phyloP scores from a whole-genome alignment of 163 green algal genomes.

The Prototheca wickerhamii region DNA sequence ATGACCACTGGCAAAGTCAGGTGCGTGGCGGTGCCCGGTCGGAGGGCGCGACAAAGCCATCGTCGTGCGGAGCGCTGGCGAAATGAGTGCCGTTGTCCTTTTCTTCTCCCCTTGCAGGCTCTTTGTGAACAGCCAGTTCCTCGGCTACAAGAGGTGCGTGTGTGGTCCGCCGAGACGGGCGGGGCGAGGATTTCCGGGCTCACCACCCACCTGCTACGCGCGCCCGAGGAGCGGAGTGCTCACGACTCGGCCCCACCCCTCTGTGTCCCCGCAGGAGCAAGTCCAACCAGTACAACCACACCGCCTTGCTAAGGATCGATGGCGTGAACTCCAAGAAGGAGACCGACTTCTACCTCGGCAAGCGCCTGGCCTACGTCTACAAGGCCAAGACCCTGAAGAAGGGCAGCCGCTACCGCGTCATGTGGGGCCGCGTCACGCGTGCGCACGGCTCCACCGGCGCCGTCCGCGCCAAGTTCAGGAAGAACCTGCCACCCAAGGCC shows the following conservation, averaged over 20 bases:
- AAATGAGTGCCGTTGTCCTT: too few relatives aligned
- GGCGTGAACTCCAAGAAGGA: constrained; percentile 81
- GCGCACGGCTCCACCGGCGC: constrained; percentile 83
- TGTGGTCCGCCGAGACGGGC: too few relatives aligned
- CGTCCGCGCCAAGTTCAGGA: constrained; percentile 88
- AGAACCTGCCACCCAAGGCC: constrained; percentile 84
- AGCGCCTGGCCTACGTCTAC: constrained; percentile 95
- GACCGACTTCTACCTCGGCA: constrained; percentile 95
- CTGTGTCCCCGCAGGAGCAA: constrained; percentile 45
- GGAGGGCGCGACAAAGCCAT: too few relatives aligned
- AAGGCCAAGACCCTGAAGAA: constrained; percentile 97
- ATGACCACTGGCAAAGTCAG: too few relatives aligned
- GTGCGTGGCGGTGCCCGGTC: too few relatives aligned
- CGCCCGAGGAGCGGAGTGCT: background rate
- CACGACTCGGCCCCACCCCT: background rate
- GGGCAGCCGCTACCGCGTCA: constrained; percentile 80
- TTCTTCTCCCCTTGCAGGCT: constrained; percentile 32
- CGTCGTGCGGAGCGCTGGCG: too few relatives aligned
- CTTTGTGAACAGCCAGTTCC: constrained; percentile 49
- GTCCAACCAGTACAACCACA: constrained; percentile 85
- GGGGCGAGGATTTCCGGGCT: too few relatives aligned
- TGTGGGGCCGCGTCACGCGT: constrained; percentile 87
- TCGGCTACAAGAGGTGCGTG: constrained; percentile 58
- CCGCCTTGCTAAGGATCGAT: constrained; percentile 86
- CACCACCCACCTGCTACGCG: too few relatives aligned